These are phyloP conservation scores for Alternaria gaisen DNA, from an alignment of 2,329 filamentous ascomycete species.

Conservation along the genomic window DNA sequence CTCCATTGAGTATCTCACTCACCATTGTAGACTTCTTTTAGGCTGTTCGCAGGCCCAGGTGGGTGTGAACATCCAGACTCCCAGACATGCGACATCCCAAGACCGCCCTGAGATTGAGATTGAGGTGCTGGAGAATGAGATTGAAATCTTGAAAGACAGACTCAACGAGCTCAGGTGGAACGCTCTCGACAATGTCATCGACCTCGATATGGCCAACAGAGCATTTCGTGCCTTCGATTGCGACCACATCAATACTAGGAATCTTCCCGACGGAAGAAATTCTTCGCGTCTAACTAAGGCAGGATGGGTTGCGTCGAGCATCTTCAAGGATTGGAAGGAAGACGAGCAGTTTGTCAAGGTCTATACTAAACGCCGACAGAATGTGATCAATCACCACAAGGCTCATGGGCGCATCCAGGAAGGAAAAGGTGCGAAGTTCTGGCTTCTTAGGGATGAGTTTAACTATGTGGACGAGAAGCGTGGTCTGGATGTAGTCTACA, in stretches of 20 bases:
- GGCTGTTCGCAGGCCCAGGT: too few relatives aligned
- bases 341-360: constrained; percentile 11
- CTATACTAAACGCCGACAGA: constrained; percentile 5
- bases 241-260: not conserved
- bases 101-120: not conserved
- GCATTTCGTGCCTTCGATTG: constrained; percentile 18
- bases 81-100: not conserved
- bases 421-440: not conserved
- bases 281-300: not conserved
- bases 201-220: constrained; percentile 12
- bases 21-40: too few relatives aligned
- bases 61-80: too few relatives aligned
- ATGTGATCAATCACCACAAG: constrained; percentile 16
- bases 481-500: not conserved
- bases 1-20: too few relatives aligned
- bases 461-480: not conserved
- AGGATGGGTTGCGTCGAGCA: not conserved
- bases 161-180: not conserved
- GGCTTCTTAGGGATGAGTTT: not conserved
- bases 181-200: constrained; percentile 7
- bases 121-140: not conserved
- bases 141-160: not conserved
- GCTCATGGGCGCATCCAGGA: constrained; percentile 14
- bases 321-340: not conserved
- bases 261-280: not conserved